Percentiles rank a stretch among this genome's conserved stretches.
These are phyloP conservation scores for Dalbergia oliveri DNA, from an alignment of 306 rosid species.

Conservation along the genomic window DNA sequence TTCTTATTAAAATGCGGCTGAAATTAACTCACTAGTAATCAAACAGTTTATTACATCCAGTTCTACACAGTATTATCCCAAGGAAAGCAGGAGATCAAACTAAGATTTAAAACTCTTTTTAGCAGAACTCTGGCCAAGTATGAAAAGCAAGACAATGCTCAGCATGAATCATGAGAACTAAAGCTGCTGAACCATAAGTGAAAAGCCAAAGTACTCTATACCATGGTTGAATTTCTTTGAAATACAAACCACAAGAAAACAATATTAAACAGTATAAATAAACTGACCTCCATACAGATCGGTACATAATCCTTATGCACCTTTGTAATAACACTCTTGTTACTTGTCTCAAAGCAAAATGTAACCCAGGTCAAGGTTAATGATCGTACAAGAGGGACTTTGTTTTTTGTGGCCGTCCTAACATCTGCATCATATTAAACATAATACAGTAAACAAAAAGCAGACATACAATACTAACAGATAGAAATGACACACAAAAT, in stretches of 20 bases:
- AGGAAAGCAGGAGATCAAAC: not conserved
- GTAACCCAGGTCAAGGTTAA: conserved; percentile 88
- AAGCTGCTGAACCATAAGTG: conserved; percentile 1
- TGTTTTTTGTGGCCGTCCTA: conserved; percentile 84
- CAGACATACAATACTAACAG: conserved; percentile 15
- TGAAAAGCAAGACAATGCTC: not conserved
- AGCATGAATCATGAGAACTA: not conserved
- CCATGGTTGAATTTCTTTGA: not conserved
- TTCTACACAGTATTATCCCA: not conserved
- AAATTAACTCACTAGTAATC: conserved; percentile 24
- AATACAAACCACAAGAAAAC: not conserved
- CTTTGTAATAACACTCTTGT: conserved; percentile 77
- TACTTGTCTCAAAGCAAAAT: conserved; percentile 91
- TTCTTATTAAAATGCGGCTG: conserved; percentile 2
- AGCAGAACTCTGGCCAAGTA: not conserved
- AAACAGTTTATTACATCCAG: conserved; percentile 11
- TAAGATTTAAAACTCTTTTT: not conserved
- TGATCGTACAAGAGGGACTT: conserved; percentile 98
- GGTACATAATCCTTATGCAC: conserved; percentile 97
- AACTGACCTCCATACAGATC: conserved; percentile 96
- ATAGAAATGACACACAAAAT: not conserved
- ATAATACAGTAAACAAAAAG: conserved; percentile 39
- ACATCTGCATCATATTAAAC: conserved; percentile 71
- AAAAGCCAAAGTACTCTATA: conserved; percentile 17
- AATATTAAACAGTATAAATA: conserved; percentile 16